Base-by-base conservation (phyloP, 345 rosid species). In the Citrus maxima region DNA sequence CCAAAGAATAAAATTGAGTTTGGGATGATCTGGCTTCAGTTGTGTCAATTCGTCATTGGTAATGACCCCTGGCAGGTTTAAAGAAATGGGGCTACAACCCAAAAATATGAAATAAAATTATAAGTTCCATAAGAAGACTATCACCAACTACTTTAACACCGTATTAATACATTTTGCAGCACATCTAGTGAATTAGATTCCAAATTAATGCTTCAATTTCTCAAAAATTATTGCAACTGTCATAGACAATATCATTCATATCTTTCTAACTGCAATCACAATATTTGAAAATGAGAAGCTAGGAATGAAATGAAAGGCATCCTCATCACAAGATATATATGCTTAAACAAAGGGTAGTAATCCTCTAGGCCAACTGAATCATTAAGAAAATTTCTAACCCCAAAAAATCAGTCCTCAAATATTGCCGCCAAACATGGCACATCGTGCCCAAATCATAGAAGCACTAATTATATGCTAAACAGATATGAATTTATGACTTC, bases 31-130 rank as follows among this genome's bases (percentile, higher is more conserved):
- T 70, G 93, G 94, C 82, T 95, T 95, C 79, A 92, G 60, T 51
- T 83, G 86, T 58, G 74, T 77, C 98, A 94, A 95, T 42, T 90
- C 90, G 32, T 92, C 94, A 82, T 92, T 85, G 14, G 94, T 86
- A 38, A 38, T 34, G 35, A 34, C 35, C 35, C 6, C 35, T 34
- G 35, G 35, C 35, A 34, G 35, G 6, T 34, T 34, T 34, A 34
- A 34, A 34, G 35, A 34, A 34, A 34, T 34, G 35, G 35, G 6
- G 35, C 35, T 34, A 34, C 35, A 34, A 34, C 35, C 35, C 35
- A 34, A 4, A 34, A 34, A 34, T 34, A 34, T 34, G 6, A 34
- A 34, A 34, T 34, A 34, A 34, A 38, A 8, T 38, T 38, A 38
- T 38, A 38, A 38, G 42, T 38, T 9, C 42, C 42, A 38, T 9